phyloP scores from a whole-genome alignment of 164 flowering plant species.

The Pachysandra terminalis region DNA sequence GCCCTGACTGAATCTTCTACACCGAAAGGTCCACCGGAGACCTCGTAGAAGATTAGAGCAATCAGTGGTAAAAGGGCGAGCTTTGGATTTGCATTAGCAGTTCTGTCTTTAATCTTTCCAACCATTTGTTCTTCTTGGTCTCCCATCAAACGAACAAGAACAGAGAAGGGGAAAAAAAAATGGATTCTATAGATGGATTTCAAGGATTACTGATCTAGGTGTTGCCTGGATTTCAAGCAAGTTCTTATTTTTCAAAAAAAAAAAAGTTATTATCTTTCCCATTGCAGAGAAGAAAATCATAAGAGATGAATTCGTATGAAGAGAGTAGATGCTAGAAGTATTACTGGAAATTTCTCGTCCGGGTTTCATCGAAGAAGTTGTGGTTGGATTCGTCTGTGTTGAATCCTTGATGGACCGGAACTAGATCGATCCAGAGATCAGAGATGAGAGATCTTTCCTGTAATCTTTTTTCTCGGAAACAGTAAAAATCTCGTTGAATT shows the following conservation, averaged over 20 bases:
- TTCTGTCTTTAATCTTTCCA: conserved; percentile 16
- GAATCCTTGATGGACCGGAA: too few species aligned
- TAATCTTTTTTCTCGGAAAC: too few species aligned
- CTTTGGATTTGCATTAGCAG: conserved; percentile 40
- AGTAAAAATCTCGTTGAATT: too few species aligned
- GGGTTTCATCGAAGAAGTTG: conserved; percentile 7
- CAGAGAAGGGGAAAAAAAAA: background rate
- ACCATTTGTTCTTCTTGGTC: conserved; percentile 46
- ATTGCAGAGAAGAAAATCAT: background rate
- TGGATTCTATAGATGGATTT: background rate
- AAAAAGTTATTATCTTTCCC: too few species aligned
- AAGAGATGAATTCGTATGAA: background rate
- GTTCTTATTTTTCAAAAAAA: background rate
- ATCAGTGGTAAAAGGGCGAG: conserved; percentile 68
- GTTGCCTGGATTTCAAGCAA: background rate
- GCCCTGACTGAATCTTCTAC: conserved; percentile 81
- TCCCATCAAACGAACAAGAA: conserved; percentile 21
- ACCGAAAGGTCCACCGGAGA: conserved; percentile 95
- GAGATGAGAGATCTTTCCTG: too few species aligned
- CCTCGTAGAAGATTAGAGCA: conserved; percentile 78
- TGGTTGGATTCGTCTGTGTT: too few species aligned
- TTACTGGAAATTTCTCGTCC: background rate
- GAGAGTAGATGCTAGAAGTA: background rate
- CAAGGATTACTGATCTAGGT: background rate
- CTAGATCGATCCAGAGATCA: too few species aligned